Percentiles rank a stretch among this genome's conserved stretches.
phyloP scores from a whole-genome alignment of 352 stramenopile species.

The Blastocystis sp. region DNA sequence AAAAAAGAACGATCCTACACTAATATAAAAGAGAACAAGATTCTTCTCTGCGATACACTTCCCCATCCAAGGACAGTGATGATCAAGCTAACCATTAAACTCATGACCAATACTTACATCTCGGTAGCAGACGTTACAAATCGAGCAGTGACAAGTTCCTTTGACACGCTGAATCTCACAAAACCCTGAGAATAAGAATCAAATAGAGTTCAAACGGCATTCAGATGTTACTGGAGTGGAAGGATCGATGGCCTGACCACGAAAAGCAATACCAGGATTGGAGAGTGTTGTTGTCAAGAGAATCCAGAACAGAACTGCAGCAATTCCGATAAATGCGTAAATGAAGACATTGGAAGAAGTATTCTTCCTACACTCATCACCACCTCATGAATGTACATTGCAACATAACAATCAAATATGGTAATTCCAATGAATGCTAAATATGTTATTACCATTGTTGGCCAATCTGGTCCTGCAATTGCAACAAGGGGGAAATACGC shows the following conservation, averaged over 20 bases:
- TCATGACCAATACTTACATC: neutral
- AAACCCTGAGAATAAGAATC: neutral
- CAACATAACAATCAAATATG: neutral
- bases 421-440: neutral
- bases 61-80: slow-evolving; percentile 61
- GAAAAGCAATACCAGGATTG: slow-evolving; percentile 40
- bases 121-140: neutral
- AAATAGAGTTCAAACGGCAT: neutral
- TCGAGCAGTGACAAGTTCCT: neutral
- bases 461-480: slow-evolving; percentile 34
- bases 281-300: slow-evolving; percentile 27
- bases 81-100: slow-evolving; percentile 13
- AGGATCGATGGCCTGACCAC: neutral
- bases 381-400: neutral
- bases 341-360: neutral
- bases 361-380: neutral
- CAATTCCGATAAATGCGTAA: neutral
- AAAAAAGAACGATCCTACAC: neutral
- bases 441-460: slow-evolving; percentile 36
- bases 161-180: slow-evolving; percentile 13
- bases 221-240: neutral
- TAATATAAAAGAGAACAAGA: slow-evolving; percentile 34
- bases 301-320: neutral
- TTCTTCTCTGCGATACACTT: slow-evolving; percentile 56
- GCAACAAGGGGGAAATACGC: slow-evolving; percentile 31